Evolutionary conservation across 768 basidiomycete genomes (phyloP), one percentile per base, ranked within the genome.

Genomic region (Tricholoma hemisulphureum): DNA sequence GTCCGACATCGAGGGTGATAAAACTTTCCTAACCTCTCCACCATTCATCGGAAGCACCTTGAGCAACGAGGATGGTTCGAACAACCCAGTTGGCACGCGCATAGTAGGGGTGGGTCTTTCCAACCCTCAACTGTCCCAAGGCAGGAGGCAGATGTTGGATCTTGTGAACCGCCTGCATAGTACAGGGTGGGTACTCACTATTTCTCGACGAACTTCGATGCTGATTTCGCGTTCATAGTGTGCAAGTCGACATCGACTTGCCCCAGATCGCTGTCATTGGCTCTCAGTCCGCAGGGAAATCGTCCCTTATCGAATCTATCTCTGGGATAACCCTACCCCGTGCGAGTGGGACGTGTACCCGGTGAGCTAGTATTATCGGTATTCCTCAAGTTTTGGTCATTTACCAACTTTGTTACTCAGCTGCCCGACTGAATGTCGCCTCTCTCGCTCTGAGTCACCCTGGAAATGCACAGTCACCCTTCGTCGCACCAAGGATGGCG

Each of bases 191-290:
- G 72, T 58, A 10, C 28, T 28, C 14, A 6, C 2, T 10, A 41
- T 54, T 57, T 29, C 13, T 45, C 9, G 20, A 23, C 14, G n/a
- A 7, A 20, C 4, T 7, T 58, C 21, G 24, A 2, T 13, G 28
- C 53, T 55, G 18, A 49, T 14, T 32, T 21, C 7, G 18, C 18
- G 16, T n/a, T 34, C 51, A 20, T n/a, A 90, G 89, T 0, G 86
- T 87, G 0, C 83, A 89, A 59, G 74, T 80, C 13, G 86, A 91
- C 53, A 82, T 92, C 9, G 87, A 89, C 62, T 71, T 91, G 0
- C 89, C 90, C 0, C 82, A 84, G 60, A 89, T 91, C 29, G 85
- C 83, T 0, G 89, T 90, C 41, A 80, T 89, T 16, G 89, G 89
- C 1, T 80, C 77, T 2, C 89, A 91, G 61, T 87, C 84, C 43